Percentiles rank a stretch among this genome's conserved stretches.
Evolutionary conservation across 2,329 filamentous ascomycete species (phyloP).

Genomic region (Stachybotrys elegans): DNA sequence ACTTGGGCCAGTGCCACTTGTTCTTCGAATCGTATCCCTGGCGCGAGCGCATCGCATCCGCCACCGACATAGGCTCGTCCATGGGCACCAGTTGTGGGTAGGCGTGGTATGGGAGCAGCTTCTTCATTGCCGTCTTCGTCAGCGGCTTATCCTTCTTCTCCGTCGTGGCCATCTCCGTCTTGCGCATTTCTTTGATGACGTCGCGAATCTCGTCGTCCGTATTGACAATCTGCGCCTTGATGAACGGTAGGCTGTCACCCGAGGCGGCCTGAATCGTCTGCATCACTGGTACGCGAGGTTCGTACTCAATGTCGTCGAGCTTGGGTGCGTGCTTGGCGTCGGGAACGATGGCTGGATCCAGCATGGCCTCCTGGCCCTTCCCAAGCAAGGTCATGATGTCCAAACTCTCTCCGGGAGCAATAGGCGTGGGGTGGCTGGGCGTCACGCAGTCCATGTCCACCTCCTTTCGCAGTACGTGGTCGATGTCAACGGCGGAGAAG

Average conservation of each 20-base stretch:
- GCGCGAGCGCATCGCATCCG: constrained; percentile 25
- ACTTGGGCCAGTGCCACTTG: constrained; percentile 18
- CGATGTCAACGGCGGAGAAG: constrained; percentile 93
- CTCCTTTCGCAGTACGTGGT: constrained; percentile 93
- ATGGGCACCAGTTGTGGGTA: constrained; percentile 27
- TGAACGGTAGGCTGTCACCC: constrained; percentile 52
- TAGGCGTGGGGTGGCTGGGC: constrained; percentile 73
- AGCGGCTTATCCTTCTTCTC: constrained; percentile 16
- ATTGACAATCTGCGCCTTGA: constrained; percentile 78
- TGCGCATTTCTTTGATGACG: constrained; percentile 59
- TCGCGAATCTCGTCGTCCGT: constrained; percentile 69
- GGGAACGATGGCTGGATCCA: constrained; percentile 63
- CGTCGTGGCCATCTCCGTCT: constrained; percentile 18
- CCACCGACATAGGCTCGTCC: constrained; percentile 29
- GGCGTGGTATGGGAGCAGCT: constrained; percentile 30
- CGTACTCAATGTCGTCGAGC: constrained; percentile 62
- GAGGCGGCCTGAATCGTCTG: constrained; percentile 52
- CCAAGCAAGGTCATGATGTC: constrained; percentile 75
- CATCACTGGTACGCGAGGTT: constrained; percentile 74
- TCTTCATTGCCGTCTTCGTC: constrained; percentile 20
- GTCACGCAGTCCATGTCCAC: constrained; percentile 98
- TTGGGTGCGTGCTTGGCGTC: constrained; percentile 45
- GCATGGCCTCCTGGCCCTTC: constrained; percentile 61
- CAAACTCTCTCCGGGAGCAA: constrained; percentile 79
- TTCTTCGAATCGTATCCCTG: constrained; percentile 16